phyloP scores from a whole-genome alignment of 1,284 basidiomycete genomes.

The Laetiporus sulphureus region DNA sequence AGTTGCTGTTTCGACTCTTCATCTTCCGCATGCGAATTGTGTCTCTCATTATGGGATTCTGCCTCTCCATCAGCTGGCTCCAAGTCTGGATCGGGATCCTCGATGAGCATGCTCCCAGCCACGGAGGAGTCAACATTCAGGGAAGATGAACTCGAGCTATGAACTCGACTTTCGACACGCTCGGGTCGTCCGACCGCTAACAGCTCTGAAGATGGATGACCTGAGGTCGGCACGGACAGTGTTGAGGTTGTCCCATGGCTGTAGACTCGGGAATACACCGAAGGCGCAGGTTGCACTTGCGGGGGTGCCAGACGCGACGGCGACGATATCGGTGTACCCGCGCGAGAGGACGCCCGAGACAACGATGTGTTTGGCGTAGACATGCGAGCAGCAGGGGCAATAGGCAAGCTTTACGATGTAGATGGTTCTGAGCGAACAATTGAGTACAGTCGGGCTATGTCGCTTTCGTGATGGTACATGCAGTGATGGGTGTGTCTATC shows the following conservation, averaged over 20 bases:
- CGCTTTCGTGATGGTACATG: too few species aligned
- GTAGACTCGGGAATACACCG: slow-evolving; percentile 26
- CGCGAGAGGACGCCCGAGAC: slow-evolving; percentile 26
- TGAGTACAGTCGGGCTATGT: too few species aligned
- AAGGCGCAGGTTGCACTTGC: slow-evolving; percentile 24
- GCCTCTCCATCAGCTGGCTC: slow-evolving; percentile 47
- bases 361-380: slow-evolving; percentile 21
- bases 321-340: slow-evolving; percentile 25
- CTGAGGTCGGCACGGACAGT: slow-evolving; percentile 15
- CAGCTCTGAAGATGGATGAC: slow-evolving; percentile 12
- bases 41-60: slow-evolving; percentile 36
- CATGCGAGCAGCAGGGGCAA: too few species aligned
- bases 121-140: slow-evolving; percentile 53
- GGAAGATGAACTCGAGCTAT: slow-evolving; percentile 64
- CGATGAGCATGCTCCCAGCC: slow-evolving; percentile 57
- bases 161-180: slow-evolving; percentile 32
- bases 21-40: slow-evolving; percentile 34
- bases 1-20: slow-evolving; percentile 58
- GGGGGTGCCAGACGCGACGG: slow-evolving; percentile 24
- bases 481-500: slow-evolving; percentile 5
- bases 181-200: slow-evolving; percentile 3
- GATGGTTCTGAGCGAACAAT: too few species aligned
- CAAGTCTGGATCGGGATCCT: slow-evolving; percentile 53
- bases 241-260: slow-evolving; percentile 21
- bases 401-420: too few species aligned